phyloP scores from a whole-genome alignment of 2,329 filamentous ascomycete species.

The Phaeosphaeria sp. region DNA sequence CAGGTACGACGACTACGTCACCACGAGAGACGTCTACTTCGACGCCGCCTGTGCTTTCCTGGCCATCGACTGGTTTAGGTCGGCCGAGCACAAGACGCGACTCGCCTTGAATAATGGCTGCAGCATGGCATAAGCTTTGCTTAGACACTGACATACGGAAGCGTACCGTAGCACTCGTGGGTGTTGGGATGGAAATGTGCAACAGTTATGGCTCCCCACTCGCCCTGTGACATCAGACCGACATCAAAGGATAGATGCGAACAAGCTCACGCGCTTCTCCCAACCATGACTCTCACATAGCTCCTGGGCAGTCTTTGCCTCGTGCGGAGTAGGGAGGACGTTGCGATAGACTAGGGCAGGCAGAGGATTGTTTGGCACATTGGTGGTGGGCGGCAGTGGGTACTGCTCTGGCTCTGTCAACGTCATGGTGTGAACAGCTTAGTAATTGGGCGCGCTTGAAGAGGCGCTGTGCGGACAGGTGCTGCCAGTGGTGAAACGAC shows the following conservation, averaged over 20 bases:
- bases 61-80: constrained; percentile 22
- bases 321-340: constrained; percentile 34
- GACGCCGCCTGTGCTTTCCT: constrained; percentile 11
- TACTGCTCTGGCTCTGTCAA: constrained; percentile 9
- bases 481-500: neutral
- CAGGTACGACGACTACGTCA: constrained; percentile 47
- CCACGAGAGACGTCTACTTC: constrained; percentile 27
- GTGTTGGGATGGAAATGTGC: constrained; percentile 47
- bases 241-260: no score
- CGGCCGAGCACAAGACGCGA: constrained; percentile 39
- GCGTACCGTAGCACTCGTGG: constrained; percentile 47
- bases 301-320: constrained; percentile 24
- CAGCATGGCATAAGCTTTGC: neutral
- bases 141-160: neutral
- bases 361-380: constrained; percentile 39
- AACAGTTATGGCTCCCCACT: constrained; percentile 31
- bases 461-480: neutral
- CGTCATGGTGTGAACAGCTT: neutral
- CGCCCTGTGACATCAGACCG: constrained; percentile 15
- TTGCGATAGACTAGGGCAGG: constrained; percentile 46
- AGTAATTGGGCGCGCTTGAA: neutral
- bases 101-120: constrained; percentile 28
- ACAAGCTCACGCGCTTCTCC: constrained; percentile 33
- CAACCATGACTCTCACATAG: constrained; percentile 43
- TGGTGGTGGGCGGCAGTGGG: constrained; percentile 2